Evolutionary conservation across 257 asterid species (phyloP).

Genomic region (Solanum habrochaites): DNA sequence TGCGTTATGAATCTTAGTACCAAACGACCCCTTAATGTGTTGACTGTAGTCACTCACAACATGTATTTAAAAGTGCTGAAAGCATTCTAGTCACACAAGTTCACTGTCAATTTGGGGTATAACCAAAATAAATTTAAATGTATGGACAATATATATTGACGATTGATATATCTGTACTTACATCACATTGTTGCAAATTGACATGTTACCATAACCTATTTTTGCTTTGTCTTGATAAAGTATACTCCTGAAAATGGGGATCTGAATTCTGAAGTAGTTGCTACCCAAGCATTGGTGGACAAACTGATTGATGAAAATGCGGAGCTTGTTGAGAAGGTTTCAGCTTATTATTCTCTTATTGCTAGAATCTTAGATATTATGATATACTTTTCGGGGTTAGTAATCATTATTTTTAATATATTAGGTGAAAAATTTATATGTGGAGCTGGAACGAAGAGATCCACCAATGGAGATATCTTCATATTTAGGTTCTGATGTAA

Average conservation of each 20-base stretch:
- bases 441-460: slow-evolving; percentile 37
- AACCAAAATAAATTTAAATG: background rate
- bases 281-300: slow-evolving; percentile 34
- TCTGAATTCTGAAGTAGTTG: slow-evolving; percentile 23
- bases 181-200: background rate
- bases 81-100: background rate
- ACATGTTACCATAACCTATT: background rate
- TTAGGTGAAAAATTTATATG: slow-evolving; percentile 49
- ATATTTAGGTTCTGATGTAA: slow-evolving; percentile 9
- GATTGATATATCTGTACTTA: background rate
- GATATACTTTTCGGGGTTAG: background rate
- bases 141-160: background rate
- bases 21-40: background rate
- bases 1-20: too few relatives aligned
- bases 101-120: background rate
- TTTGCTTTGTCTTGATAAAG: slow-evolving; percentile 24
- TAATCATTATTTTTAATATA: background rate
- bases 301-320: slow-evolving; percentile 42
- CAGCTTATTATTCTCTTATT: background rate
- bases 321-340: slow-evolving; percentile 55
- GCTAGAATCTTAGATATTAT: background rate
- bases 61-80: background rate
- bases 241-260: slow-evolving; percentile 32
- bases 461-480: slow-evolving; percentile 10
- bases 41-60: background rate